Evolutionary conservation across 768 basidiomycete species (phyloP).

Genomic region (Suillus fuscotomentosus): DNA sequence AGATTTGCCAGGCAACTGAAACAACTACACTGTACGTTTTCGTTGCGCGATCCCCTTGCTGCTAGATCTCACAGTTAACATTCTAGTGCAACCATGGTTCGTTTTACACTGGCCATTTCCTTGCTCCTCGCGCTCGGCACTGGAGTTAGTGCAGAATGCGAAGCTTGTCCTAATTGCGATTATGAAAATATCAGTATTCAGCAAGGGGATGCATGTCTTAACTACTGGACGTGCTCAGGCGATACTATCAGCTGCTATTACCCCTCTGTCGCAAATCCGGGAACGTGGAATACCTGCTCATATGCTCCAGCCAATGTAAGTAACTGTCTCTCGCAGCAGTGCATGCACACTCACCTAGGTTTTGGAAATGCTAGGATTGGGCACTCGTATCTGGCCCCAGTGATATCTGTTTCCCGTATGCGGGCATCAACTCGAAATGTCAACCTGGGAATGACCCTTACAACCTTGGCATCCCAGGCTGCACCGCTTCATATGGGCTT

Average conservation of each 20-base stretch:
- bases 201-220: not conserved
- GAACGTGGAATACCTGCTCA: not conserved
- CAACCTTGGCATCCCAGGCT: not conserved
- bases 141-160: not conserved
- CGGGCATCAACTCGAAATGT: not conserved
- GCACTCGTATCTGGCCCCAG: not conserved
- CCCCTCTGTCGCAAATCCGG: constrained; percentile 1
- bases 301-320: not conserved
- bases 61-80: not conserved
- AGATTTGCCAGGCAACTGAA: not conserved
- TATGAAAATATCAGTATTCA: not conserved
- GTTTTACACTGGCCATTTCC: not conserved
- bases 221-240: not conserved
- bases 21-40: not conserved
- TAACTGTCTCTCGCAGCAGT: not conserved
- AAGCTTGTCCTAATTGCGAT: constrained; percentile 1
- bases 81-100: not conserved
- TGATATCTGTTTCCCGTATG: not conserved
- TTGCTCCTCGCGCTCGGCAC: not conserved
- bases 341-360: not conserved
- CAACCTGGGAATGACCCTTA: not conserved
- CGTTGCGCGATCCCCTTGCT: no score
- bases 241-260: not conserved
- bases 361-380: not conserved
- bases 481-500: constrained; percentile 1